Evolutionary conservation across 495 filamentous ascomycete genomes (phyloP).

Genomic region (Penicillium waksmanii): DNA sequence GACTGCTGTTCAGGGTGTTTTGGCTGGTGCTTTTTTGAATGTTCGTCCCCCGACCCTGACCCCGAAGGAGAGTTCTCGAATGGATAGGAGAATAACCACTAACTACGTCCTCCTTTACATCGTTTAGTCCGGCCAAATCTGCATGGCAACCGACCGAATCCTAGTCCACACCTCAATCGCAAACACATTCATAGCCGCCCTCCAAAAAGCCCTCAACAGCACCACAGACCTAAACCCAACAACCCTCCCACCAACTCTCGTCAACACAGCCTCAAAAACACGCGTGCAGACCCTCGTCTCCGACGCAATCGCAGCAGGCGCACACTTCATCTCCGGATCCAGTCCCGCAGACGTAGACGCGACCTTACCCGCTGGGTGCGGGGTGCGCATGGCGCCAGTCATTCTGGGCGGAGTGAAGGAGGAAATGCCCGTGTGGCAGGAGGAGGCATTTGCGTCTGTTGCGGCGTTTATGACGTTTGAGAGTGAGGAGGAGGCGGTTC

Average conservation of each 20-base stretch:
- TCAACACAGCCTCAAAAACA: conserved; percentile 60
- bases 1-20: conserved; percentile 52
- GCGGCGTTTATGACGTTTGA: conserved; percentile 54
- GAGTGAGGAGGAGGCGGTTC: conserved; percentile 50
- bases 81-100: background rate
- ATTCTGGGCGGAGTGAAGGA: conserved; percentile 67
- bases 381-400: conserved; percentile 69
- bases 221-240: conserved; percentile 41
- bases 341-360: conserved; percentile 16
- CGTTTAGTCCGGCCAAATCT: conserved; percentile 73
- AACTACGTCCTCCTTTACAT: background rate
- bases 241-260: conserved; percentile 59
- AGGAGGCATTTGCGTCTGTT: conserved; percentile 79
- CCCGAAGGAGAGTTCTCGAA: background rate
- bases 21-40: conserved; percentile 54
- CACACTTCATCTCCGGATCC: conserved; percentile 61
- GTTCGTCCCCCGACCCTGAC: conserved; percentile 28
- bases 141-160: conserved; percentile 88
- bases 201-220: conserved; percentile 51
- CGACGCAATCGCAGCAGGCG: conserved; percentile 67
- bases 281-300: conserved; percentile 66
- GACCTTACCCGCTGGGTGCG: conserved; percentile 42
- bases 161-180: conserved; percentile 73
- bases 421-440: conserved; percentile 78
- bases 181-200: conserved; percentile 54